These are phyloP conservation scores for Eucalyptus cladocalyx DNA, from an alignment of 345 rosid genomes.

Conservation along the genomic window DNA sequence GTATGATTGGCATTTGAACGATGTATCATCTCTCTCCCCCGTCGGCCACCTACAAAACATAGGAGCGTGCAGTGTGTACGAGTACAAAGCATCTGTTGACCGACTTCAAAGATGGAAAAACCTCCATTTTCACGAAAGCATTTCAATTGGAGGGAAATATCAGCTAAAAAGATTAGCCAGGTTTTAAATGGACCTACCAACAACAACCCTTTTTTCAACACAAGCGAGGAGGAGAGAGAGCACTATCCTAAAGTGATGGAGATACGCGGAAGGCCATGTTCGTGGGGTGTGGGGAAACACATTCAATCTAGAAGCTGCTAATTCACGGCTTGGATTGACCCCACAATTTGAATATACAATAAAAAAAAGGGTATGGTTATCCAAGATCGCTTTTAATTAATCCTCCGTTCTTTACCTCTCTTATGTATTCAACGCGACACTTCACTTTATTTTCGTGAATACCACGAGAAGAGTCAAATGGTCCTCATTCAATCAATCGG, in stretches of 20 bases:
- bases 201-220: not conserved
- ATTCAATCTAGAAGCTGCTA: not conserved
- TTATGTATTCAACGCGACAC: not conserved
- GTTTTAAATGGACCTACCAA: not conserved
- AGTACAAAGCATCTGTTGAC: not conserved
- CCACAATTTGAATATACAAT: not conserved
- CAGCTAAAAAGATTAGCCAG: not conserved
- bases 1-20: not conserved
- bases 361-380: not conserved
- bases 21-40: not conserved
- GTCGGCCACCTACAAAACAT: not conserved
- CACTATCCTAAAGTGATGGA: not conserved
- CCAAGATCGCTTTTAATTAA: not conserved
- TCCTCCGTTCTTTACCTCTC: rapidly evolving
- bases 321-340: not conserved
- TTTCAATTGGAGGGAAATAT: not conserved
- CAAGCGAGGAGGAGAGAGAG: not conserved
- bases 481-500: too few relatives aligned
- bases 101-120: not conserved
- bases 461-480: rapidly evolving
- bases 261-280: not conserved
- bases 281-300: not conserved
- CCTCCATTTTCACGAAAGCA: not conserved
- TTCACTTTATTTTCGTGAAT: not conserved
- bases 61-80: not conserved